Evolutionary conservation across 179 eudicot genomes (phyloP), one percentile per base, ranked within the genome.

Genomic region (Silene coronaria): DNA sequence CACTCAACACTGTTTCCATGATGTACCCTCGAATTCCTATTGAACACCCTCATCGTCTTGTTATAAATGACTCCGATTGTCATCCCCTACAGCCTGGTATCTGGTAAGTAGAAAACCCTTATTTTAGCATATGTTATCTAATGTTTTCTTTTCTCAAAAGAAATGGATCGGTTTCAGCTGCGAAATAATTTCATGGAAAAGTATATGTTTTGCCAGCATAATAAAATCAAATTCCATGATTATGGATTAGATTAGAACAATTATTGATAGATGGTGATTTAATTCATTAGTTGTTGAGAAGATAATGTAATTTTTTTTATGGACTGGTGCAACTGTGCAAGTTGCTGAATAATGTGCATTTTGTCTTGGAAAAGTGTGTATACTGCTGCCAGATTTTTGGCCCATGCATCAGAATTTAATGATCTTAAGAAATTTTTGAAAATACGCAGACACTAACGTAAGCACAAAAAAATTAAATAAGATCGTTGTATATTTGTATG

Each of bases 1-100:
- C 96, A 23, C 86, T 94, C 19, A 94, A 94, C 85, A 94, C 96
- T 5, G 76, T 87, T 63, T 94, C 98, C 34, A 94, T 92, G 98
- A 89, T 90, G 74, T 90, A 90, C 79, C 97, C 98, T 75, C 88
- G 95, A 66, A 73, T 90, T 68, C 98, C 98, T 46, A 59, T 89
- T 59, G 96, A 94, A 71, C 98, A 92, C 67, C 93, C 98, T 1
- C 86, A 81, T 69, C 86, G 76, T 48, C 77, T 85, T 9, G 90
- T 94, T 59, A 85, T 67, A 10, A 84, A 87, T 63, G 98, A 94
- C 71, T 89, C 94, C 0, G 98, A 92, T 46, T 94, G 93, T 81
- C 85, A 81, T 23, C 96, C 91, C 13, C 69, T 92, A 78, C 94
- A 89, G 69, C 92, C 97, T 4, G 98, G 98, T 84, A 86, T 94